Conservation (phyloP, 257 asterid genomes). For the Thymus mandschuricus region DNA sequence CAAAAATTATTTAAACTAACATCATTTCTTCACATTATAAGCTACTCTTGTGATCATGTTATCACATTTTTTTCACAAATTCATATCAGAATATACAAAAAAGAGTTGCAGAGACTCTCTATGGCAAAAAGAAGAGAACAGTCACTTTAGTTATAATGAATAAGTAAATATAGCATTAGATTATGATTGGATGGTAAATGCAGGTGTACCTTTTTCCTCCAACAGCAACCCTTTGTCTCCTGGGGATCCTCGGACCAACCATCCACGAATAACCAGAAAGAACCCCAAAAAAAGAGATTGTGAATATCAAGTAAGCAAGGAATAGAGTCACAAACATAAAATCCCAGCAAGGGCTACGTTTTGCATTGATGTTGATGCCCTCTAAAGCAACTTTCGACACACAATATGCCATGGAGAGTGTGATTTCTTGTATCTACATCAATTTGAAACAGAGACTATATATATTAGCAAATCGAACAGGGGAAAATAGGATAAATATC, state of each 20-base stretch:
- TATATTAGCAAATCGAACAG: constrained; percentile 9
- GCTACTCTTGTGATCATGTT: too few relatives aligned
- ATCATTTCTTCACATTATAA: too few relatives aligned
- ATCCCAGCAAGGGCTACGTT: neutral
- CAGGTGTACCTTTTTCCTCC: constrained; percentile 73
- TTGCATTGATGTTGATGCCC: constrained; percentile 80
- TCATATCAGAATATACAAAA: too few relatives aligned
- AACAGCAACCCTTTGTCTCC: constrained; percentile 77
- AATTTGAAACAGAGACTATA: constrained; percentile 12
- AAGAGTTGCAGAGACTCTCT: too few relatives aligned
- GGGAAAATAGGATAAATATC: too few relatives aligned
- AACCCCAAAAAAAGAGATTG: constrained; percentile 10
- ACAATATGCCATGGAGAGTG: constrained; percentile 88
- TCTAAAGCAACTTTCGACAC: constrained; percentile 97
- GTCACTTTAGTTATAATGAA: too few relatives aligned
- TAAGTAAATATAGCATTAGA: neutral
- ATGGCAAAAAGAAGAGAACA: too few relatives aligned
- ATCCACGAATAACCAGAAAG: constrained; percentile 89
- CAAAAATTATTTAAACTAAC: too few relatives aligned
- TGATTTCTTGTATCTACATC: constrained; percentile 85
- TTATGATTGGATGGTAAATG: constrained; percentile 10
- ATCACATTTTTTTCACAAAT: too few relatives aligned
- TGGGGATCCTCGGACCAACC: constrained; percentile 94
- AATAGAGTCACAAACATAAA: neutral
- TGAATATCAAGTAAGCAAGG: too few relatives aligned